Base-by-base conservation (phyloP, 768 basidiomycete genomes). In the Tricholoma flavovirens region DNA sequence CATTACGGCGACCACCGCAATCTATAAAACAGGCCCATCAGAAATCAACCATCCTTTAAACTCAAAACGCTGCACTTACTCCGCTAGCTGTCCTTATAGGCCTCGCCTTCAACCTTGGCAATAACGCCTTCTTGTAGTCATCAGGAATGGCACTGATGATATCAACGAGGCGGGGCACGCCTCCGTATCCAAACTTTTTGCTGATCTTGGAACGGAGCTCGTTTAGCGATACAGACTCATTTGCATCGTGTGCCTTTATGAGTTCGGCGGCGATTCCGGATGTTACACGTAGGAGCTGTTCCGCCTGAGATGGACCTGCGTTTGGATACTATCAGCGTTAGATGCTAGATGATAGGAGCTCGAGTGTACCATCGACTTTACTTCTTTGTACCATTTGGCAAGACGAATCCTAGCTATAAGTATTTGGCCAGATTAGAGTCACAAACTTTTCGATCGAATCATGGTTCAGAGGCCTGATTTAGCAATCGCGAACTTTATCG, bases 1-100 rank as follows among this genome's bases (percentile, higher is more conserved):
- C 97, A 99, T 99, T n/a, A 99, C 96, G 8, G 97, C 97, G 12
- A 99, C 97, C 21, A 98, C 96, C 14, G 96, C 97, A 56, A 98
- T 95, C 93, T 96, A 57, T 3, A 45, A 11, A 30, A 43, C 30
- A 55, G 3, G 29, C 22, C 24, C 45, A 54, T 49, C 51, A 54
- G 46, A 49, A n/a, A 6, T n/a, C 43, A 45, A 24, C 11, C 43
- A 4, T 24, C 22, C 43, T 22, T 29, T 29, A 46, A 38, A 40
- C 36, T 29, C 17, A 36, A 38, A 49, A 35, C 10, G n/a, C 32
- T 40, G 17, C 15, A 78, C 87, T 65, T 64, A 95, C 95, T 56
- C 97, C 96, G 71, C 93, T 96, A 7, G 97, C 97, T 3, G 96
- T 98, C 59, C 97, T 77, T 53, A 99, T 93, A 17, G 97, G 97